A percentile compares a stretch with the other conserved stretches of the same genome.
phyloP scores from a whole-genome alignment of 1,284 basidiomycete genomes.

The Ustilago esculenta region DNA sequence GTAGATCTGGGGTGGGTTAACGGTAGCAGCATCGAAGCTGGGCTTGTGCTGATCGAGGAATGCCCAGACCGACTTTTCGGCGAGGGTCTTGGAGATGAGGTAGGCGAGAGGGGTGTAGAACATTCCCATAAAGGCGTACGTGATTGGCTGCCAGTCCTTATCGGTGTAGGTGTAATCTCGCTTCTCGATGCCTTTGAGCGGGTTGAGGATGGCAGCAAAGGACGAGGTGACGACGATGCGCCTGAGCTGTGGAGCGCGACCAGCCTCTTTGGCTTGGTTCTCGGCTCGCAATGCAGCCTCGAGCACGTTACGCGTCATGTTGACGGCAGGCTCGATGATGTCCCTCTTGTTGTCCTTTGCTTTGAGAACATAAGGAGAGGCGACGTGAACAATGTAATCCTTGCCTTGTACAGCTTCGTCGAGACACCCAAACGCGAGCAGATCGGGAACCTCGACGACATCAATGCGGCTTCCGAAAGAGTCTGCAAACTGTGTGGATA shows the following conservation, averaged over 20 bases:
- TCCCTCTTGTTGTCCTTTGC: constrained; percentile 36
- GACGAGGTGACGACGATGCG: constrained; percentile 47
- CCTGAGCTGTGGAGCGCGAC: constrained; percentile 21
- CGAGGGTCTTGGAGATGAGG: constrained; percentile 66
- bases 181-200: constrained; percentile 39
- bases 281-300: constrained; percentile 39
- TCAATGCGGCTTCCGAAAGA: constrained; percentile 16
- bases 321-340: constrained; percentile 41
- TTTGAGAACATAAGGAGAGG: constrained; percentile 36
- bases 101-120: constrained; percentile 59
- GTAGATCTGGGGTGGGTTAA: constrained; percentile 55
- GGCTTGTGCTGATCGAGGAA: constrained; percentile 62
- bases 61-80: constrained; percentile 66
- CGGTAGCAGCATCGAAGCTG: constrained; percentile 39
- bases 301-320: constrained; percentile 47
- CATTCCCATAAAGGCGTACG: constrained; percentile 18
- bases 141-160: constrained; percentile 44
- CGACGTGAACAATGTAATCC: constrained; percentile 46
- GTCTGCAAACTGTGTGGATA: constrained; percentile 24
- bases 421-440: constrained; percentile 25
- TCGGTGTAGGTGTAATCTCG: constrained; percentile 45
- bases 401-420: constrained; percentile 27
- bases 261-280: constrained; percentile 17
- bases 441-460: constrained; percentile 26
- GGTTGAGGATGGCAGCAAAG: constrained; percentile 41